Conservation (phyloP, 1,284 basidiomycete species). For the Boletus calvinii region DNA sequence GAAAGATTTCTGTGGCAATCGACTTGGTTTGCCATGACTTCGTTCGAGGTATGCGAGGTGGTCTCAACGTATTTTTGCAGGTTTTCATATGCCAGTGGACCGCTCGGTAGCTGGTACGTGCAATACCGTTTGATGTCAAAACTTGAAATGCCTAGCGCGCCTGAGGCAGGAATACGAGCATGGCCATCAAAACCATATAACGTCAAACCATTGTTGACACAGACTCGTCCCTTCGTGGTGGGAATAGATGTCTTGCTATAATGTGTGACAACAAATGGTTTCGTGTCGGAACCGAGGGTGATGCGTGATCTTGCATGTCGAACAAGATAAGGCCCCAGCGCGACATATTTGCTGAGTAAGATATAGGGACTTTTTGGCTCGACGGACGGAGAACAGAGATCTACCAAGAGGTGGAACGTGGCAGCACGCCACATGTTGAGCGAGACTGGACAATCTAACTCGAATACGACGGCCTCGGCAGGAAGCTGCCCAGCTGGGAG, state of each 20-base stretch:
- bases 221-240: constrained; percentile 20
- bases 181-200: constrained; percentile 27
- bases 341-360: constrained; percentile 13
- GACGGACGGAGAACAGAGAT: constrained; percentile 26
- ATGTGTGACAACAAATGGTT: constrained; percentile 41
- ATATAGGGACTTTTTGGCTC: constrained; percentile 4
- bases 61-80: constrained; percentile 39
- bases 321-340: constrained; percentile 11
- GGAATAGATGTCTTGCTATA: constrained; percentile 36
- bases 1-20: constrained; percentile 38
- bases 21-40: constrained; percentile 42
- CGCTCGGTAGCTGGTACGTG: constrained; percentile 30
- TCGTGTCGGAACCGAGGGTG: constrained; percentile 40
- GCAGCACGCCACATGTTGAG: constrained; percentile 46
- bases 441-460: constrained; percentile 40
- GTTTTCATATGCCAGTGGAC: constrained; percentile 36
- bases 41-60: constrained; percentile 43
- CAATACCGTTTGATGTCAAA: constrained; percentile 27
- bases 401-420: constrained; percentile 40
- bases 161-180: constrained; percentile 11
- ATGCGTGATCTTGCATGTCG: constrained; percentile 29
- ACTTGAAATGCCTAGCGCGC: constrained; percentile 10
- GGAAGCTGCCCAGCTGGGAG: constrained; percentile 34
- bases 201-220: constrained; percentile 37
- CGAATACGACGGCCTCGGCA: constrained; percentile 42